Base-by-base conservation (phyloP, 148 eudicot species). In the Heliosperma pusillum region DNA sequence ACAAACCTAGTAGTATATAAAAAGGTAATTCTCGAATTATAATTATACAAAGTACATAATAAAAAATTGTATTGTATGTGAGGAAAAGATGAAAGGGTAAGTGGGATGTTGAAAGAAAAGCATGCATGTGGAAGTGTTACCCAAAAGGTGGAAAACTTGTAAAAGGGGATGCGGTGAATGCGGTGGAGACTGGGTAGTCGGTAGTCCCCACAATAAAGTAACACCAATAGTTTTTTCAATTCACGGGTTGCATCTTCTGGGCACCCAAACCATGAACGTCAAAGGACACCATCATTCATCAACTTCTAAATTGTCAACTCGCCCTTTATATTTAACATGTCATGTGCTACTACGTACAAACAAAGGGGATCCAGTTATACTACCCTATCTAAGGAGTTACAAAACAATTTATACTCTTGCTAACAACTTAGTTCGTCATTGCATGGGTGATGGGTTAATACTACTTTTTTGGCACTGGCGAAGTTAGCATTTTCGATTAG, bases 261-360 rank as follows among this genome's bases (percentile, higher is more conserved):
- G 4, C 44, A 19, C 71, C 13, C 40, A 27, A 45, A 56, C 36
- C 0, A 47, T 1, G 45, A 26, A 21, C 25, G 66, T 59, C 60
- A n/a, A 77, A 70, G 75, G 80, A 77, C 80, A 62, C 75, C 55
- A 77, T n/a, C n/a, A n/a, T n/a, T n/a, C n/a, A n/a, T n/a, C n/a
- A n/a, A n/a, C n/a, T n/a, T n/a, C n/a, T n/a, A n/a, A n/a, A n/a
- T 76, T 70, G 74, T 77, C 74, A 77, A 77, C 50, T 77, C 61
- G 3, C n/a, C 13, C 47, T 19, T 70, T 25, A 56, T n/a, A 17
- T 56, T 56, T 5, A 7, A 19, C 60, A 33, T 33, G 5, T 33
- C 40, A 33, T 33, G 40, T 33, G 40, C 40, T 33, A 33, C 40
- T 33, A 33, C n/a, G n/a, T n/a, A n/a, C n/a, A n/a, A n/a, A n/a